Percentiles rank a stretch among this genome's conserved stretches.
phyloP scores from a whole-genome alignment of 768 basidiomycete species.

The Pisolithus sp. region DNA sequence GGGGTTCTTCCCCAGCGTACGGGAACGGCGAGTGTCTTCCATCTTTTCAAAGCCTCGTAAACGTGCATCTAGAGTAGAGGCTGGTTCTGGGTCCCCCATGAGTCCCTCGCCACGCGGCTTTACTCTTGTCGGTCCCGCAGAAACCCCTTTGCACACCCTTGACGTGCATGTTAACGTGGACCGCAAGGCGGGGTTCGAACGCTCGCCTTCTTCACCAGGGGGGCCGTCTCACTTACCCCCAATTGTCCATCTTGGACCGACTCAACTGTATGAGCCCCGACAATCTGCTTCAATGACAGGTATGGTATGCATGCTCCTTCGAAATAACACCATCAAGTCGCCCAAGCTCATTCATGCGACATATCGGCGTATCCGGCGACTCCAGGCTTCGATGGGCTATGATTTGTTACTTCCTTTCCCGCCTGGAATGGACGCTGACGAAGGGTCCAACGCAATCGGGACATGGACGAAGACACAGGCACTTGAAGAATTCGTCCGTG shows the following conservation, averaged over 20 bases:
- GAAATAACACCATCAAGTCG: constrained; percentile 44
- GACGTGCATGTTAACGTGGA: constrained; percentile 15
- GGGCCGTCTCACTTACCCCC: constrained; percentile 34
- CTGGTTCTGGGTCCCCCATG: constrained; percentile 37
- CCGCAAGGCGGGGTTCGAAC: constrained; percentile 38
- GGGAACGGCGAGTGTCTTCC: constrained; percentile 40
- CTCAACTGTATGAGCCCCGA: constrained; percentile 25
- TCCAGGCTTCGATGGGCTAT: constrained; percentile 63
- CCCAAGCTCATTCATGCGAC: constrained; percentile 48
- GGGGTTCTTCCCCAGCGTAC: constrained; percentile 25
- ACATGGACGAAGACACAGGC: constrained; percentile 54
- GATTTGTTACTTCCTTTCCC: constrained; percentile 47
- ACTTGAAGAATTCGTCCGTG: constrained; percentile 43
- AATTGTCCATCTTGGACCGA: constrained; percentile 59
- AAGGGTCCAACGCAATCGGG: constrained; percentile 2
- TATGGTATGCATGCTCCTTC: constrained; percentile 10
- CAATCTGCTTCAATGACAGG: not conserved
- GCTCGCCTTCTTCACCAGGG: constrained; percentile 32
- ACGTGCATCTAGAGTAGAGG: constrained; percentile 30
- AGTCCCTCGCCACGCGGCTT: constrained; percentile 37
- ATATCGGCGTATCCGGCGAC: constrained; percentile 53
- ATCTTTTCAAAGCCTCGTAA: constrained; percentile 53
- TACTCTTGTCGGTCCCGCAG: constrained; percentile 19
- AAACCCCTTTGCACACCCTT: constrained; percentile 16
- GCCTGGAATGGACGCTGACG: constrained; percentile 13